Base-by-base conservation (phyloP, 2,329 filamentous ascomycete genomes). In the Didymellaceae sp. region DNA sequence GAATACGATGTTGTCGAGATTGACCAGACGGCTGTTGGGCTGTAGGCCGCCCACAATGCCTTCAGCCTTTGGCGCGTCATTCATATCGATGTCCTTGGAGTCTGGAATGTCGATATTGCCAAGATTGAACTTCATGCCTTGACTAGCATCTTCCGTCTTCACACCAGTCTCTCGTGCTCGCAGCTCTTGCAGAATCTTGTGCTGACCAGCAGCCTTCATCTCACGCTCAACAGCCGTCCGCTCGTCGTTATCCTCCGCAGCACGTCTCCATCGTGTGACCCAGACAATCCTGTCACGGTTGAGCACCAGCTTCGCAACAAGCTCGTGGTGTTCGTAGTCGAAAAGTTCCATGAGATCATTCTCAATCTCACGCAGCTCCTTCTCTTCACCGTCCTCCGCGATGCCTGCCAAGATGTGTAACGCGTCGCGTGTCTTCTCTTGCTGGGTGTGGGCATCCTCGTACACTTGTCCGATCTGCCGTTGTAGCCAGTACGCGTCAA, bases 321-420 rank as follows among this genome's bases (percentile, higher is more conserved):
- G 82, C 58, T 97, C 91, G 54, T 95, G 91, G 67, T 97, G 89
- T 65, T 97, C 93, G 66, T 96, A 99, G 66, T 99, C 94, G 63
- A 99, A 97, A 0, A 99, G 82, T 65, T 97, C 94, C 89, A 97
- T 97, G 50, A 99, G 80, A 57, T 99, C 94, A 73, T 99, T 99
- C 68, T 99, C 94, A 47, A 97, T 92, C 67, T 99, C 93, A 65
- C 93, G 87, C 22, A 97, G 79, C 11, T 89, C 83, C 72, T 90
- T 92, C 66, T 95, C 91, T 52, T 93, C 87, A 13, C 88, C 91
- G 46, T 89, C 87, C 41, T 83, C 88, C 2, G 86, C 82, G 56
- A 88, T 82, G 34, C 89, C 91, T 22, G 89, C 88, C 45, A 99
- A 82, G 38, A 95, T 91, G 26, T 87, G 84, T 45, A 99, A 80